Conservation (phyloP, 1,284 basidiomycete genomes). For the Hemileia vastatrix region DNA sequence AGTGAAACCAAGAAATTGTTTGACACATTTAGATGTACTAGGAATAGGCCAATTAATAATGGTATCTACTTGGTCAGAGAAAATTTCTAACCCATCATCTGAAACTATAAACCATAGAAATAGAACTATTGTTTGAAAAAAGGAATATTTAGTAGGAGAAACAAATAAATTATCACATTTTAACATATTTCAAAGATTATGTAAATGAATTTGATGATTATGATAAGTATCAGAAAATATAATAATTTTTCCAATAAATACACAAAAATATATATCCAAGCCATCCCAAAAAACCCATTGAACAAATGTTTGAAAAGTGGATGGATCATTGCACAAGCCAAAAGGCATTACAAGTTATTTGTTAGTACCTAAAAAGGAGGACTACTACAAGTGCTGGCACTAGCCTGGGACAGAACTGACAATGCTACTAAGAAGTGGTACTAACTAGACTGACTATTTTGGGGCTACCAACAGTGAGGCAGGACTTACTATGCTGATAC, state of each 20-base stretch:
- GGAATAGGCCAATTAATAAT: constrained; percentile 1
- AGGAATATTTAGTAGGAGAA: neutral
- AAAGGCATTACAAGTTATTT: constrained; percentile 47
- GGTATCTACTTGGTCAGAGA: neutral
- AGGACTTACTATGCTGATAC: too few species aligned
- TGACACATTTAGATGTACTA: neutral
- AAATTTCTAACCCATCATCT: neutral
- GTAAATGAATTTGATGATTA: constrained; percentile 6
- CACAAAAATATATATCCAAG: constrained; percentile 32
- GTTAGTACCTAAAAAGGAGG: too few species aligned
- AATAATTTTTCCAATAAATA: constrained; percentile 45
- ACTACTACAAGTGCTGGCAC: too few species aligned
- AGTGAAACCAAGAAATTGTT: neutral
- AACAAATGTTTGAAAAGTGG: constrained; percentile 39
- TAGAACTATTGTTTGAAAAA: neutral
- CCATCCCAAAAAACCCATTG: constrained; percentile 28
- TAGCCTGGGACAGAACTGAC: too few species aligned
- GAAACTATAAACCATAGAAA: constrained; percentile 9
- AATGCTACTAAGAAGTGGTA: too few species aligned
- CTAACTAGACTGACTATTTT: too few species aligned
- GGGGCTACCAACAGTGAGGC: too few species aligned
- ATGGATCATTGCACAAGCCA: constrained; percentile 47
- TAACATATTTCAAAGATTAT: neutral
- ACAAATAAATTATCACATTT: neutral
- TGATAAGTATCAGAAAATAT: constrained; percentile 48